phyloP scores from a whole-genome alignment of 2,329 filamentous ascomycete genomes.

The Fusarium mexicanum region DNA sequence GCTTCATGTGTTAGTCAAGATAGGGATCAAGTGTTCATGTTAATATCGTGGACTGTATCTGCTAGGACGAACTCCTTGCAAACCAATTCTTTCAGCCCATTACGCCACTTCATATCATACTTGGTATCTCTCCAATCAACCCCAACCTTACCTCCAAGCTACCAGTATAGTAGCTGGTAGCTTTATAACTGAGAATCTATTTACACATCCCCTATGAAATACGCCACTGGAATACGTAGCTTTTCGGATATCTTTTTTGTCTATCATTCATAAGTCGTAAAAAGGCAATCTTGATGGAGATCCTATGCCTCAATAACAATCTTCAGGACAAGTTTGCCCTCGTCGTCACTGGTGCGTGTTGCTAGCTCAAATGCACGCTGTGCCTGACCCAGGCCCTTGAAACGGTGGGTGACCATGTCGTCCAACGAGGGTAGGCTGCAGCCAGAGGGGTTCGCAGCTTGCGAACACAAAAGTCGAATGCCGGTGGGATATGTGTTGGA shows the following conservation, averaged over 20 bases:
- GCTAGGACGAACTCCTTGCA: background rate
- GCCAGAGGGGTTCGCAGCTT: constrained; percentile 49
- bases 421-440: constrained; percentile 70
- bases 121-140: background rate
- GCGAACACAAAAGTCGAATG: constrained; percentile 67
- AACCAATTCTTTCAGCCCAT: background rate
- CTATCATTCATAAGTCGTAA: constrained; percentile 30
- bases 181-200: background rate
- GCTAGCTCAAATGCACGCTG: constrained; percentile 76
- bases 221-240: background rate
- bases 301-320: constrained; percentile 69
- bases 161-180: background rate
- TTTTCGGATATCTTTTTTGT: constrained; percentile 31
- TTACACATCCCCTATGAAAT: background rate
- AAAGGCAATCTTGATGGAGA: background rate
- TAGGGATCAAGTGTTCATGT: background rate
- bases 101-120: background rate
- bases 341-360: constrained; percentile 71
- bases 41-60: background rate
- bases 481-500: constrained; percentile 79
- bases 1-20: background rate
- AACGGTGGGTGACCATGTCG: constrained; percentile 78
- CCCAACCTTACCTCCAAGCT: background rate
- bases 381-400: constrained; percentile 70
- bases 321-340: constrained; percentile 76